Conservation (phyloP, 441 rosid species). For the Erodium moschatum region DNA sequence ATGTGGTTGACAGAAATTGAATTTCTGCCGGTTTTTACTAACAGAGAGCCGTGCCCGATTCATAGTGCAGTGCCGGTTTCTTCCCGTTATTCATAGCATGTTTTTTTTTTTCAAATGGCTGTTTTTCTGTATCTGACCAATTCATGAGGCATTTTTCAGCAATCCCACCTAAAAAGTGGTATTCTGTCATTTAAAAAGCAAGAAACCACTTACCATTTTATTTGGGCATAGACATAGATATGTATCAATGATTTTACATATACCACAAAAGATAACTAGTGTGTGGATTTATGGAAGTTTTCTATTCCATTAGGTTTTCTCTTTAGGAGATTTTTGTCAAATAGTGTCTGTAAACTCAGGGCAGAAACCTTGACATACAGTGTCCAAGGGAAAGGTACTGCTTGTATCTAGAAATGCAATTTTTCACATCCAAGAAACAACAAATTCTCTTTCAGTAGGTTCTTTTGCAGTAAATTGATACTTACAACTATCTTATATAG, state of each 20-base stretch:
- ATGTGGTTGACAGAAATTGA: no score
- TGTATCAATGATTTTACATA: neutral
- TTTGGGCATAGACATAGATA: neutral
- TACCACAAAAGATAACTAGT: neutral
- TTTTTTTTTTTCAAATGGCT: no score
- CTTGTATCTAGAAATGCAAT: neutral
- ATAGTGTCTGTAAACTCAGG: neutral
- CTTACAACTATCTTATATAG: neutral
- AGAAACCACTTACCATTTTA: neutral
- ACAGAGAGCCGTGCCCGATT: no score
- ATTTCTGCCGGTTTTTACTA: no score
- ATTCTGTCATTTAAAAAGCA: neutral
- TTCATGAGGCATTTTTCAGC: no score
- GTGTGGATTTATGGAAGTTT: neutral
- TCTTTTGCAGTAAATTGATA: neutral
- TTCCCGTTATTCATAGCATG: no score
- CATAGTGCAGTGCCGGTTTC: no score
- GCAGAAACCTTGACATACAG: neutral
- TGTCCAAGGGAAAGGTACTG: neutral
- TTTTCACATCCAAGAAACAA: neutral
- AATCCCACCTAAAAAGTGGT: no score
- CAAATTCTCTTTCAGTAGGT: neutral
- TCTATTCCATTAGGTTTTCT: neutral
- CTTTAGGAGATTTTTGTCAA: neutral
- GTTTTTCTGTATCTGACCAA: no score